phyloP scores from a whole-genome alignment of 2,329 filamentous ascomycete genomes.

The Pyrenophora graminea region DNA sequence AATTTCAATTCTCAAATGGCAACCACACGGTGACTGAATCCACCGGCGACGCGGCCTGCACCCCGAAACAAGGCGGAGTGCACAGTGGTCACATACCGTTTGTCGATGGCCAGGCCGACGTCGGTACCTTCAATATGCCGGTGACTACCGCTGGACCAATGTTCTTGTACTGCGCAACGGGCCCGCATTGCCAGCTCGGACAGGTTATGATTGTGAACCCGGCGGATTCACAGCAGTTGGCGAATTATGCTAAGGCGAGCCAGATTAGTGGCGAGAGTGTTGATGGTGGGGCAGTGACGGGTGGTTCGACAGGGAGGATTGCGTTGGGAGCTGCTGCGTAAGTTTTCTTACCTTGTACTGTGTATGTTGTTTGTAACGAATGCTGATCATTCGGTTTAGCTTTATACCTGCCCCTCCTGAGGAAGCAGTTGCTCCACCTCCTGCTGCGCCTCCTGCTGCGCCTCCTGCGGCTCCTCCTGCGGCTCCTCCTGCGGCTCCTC shows the following conservation, averaged over 20 bases:
- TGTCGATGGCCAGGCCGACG: slow-evolving; percentile 32
- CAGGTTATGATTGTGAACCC: slow-evolving; percentile 39
- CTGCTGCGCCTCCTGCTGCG: slow-evolving; percentile 7
- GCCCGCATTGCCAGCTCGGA: slow-evolving; percentile 37
- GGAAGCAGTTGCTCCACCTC: slow-evolving; percentile 18
- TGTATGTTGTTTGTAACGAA: background rate
- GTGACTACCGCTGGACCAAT: slow-evolving; percentile 35
- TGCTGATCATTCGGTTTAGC: slow-evolving; percentile 8
- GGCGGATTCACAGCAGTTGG: slow-evolving; percentile 27
- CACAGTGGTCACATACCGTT: slow-evolving; percentile 40
- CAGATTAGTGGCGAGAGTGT: slow-evolving; percentile 26
- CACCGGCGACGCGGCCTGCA: slow-evolving; percentile 30
- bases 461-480: too few species aligned
- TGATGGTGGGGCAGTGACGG: too few species aligned
- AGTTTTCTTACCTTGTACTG: slow-evolving; percentile 2
- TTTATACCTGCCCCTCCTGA: slow-evolving; percentile 31
- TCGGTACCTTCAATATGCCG: slow-evolving; percentile 40
- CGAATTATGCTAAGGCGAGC: slow-evolving; percentile 33
- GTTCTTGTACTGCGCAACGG: slow-evolving; percentile 39
- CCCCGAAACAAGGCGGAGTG: slow-evolving; percentile 33
- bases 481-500: too few species aligned
- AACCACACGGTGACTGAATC: slow-evolving; percentile 42
- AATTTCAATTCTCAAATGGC: slow-evolving; percentile 40
- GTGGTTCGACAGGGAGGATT: slow-evolving; percentile 29
- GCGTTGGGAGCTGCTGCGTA: slow-evolving; percentile 32